Base-by-base conservation (phyloP, 345 rosid species). In the Punica granatum region DNA sequence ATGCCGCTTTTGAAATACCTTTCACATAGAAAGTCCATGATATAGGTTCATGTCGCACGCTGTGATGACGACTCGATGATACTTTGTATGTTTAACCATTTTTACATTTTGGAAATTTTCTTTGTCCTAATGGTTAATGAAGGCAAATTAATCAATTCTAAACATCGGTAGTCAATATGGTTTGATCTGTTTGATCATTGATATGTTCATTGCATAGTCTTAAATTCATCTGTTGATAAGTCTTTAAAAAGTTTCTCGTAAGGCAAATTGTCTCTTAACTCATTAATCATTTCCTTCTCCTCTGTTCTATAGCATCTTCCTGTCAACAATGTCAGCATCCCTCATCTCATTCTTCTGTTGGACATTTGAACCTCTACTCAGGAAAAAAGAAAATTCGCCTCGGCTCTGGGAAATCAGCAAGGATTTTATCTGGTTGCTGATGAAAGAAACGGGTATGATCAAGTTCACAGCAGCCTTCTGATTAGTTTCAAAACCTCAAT, bases 301-400 rank as follows among this genome's bases (percentile, higher is more conserved):
- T 32, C 34, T 18, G 65, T 51, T 36, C 13, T 19, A 63, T 70
- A 19, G 6, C 72, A 41, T 62, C 34, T 41, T 54, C 60, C 41
- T 72, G 64, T 71, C 25, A 68, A 53, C 46, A 21, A 28, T 36
- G 58, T 65, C 30, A 32, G 10, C 30, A 56, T 28, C 25, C 61
- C 34, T 11, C 12, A 15, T 13, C 15, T 26, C 3, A 51, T n/a
- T 21, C 2, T 19, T 51, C 30, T 51, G 41, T 4, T 51, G 4
- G 0, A 54, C 11, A 26, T 63, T 67, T 70, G 68, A 35, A 43
- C 76, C 67, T 70, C 69, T 34, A 41, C 73, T 48, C 86, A 87
- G 96, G 92, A 92, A 42, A 81, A 79, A 77, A 78, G 72, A 66
- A 78, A 72, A 62, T 77, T 86, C 68, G 72, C 81, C 51, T 75